A percentile compares a stretch with the other conserved stretches of the same genome.
phyloP scores from a whole-genome alignment of 805 yeast genomes.

The Metschnikowia picachoensis region DNA sequence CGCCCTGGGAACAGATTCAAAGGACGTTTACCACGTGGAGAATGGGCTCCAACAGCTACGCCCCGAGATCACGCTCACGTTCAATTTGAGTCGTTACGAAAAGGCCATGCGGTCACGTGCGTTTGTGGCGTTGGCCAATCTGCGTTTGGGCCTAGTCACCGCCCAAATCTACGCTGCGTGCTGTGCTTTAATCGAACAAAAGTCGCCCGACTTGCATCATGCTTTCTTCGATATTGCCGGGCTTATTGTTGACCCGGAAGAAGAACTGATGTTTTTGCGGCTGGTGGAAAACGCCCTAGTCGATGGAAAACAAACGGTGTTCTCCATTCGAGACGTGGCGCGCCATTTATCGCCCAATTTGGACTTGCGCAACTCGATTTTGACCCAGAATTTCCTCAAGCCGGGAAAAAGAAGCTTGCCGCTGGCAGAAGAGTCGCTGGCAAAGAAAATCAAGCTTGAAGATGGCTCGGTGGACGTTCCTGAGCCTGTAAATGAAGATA shows the following conservation, averaged over 20 bases:
- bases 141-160: constrained; percentile 67
- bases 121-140: constrained; percentile 57
- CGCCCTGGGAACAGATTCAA: constrained; percentile 24
- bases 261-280: constrained; percentile 23
- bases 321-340: constrained; percentile 30
- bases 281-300: constrained; percentile 31
- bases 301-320: constrained; percentile 35
- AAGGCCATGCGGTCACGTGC: constrained; percentile 63
- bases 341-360: constrained; percentile 37
- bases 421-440: constrained; percentile 3
- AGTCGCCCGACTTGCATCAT: constrained; percentile 41
- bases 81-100: constrained; percentile 64
- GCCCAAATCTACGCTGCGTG: constrained; percentile 60
- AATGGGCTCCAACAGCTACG: constrained; percentile 44
- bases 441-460: constrained; percentile 42
- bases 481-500: constrained; percentile 14
- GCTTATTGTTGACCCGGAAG: constrained; percentile 48
- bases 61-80: constrained; percentile 48
- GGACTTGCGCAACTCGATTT: constrained; percentile 44
- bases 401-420: constrained; percentile 20
- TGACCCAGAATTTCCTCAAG: constrained; percentile 39
- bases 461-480: constrained; percentile 14
- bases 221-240: constrained; percentile 45
- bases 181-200: constrained; percentile 55
- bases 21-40: constrained; percentile 24